Percentiles rank a stretch among this genome's conserved stretches.
These are phyloP conservation scores for Mrakia frigida DNA, from an alignment of 768 basidiomycete genomes.

Conservation along the genomic window DNA sequence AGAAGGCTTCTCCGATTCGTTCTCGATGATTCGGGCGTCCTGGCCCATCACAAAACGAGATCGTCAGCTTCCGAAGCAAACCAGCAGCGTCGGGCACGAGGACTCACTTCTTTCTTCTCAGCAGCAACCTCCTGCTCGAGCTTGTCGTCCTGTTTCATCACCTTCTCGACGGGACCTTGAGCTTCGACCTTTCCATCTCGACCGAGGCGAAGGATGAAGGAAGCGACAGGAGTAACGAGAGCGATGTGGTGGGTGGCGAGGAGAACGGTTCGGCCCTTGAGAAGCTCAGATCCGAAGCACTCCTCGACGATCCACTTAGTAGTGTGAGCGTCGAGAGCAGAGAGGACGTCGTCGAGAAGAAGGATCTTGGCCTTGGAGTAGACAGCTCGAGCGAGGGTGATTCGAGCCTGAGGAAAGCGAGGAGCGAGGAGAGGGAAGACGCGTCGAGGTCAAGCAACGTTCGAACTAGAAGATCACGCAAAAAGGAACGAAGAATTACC, in stretches of 20 bases:
- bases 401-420: conserved; percentile 42
- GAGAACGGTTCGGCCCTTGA: conserved; percentile 52
- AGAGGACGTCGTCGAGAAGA: conserved; percentile 60
- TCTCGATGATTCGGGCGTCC: conserved; percentile 14
- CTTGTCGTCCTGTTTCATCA: conserved; percentile 34
- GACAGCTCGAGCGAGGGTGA: conserved; percentile 36
- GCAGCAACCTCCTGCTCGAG: conserved; percentile 34
- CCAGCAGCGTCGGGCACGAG: too few species aligned
- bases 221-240: conserved; percentile 42
- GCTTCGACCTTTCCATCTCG: conserved; percentile 39
- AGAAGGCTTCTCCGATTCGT: conserved; percentile 33
- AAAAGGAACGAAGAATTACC: too few species aligned
- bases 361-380: conserved; percentile 12
- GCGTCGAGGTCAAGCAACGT: too few species aligned
- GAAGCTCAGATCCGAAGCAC: conserved; percentile 52
- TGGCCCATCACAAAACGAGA: too few species aligned
- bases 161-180: conserved; percentile 39
- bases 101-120: conserved; percentile 7
- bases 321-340: conserved; percentile 68
- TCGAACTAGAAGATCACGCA: too few species aligned
- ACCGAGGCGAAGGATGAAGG: conserved; percentile 41
- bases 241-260: conserved; percentile 49
- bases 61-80: too few species aligned
- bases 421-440: too few species aligned
- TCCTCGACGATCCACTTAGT: conserved; percentile 61